Conservation (phyloP, 2,329 filamentous ascomycete species). For the Penicillium glabrum region DNA sequence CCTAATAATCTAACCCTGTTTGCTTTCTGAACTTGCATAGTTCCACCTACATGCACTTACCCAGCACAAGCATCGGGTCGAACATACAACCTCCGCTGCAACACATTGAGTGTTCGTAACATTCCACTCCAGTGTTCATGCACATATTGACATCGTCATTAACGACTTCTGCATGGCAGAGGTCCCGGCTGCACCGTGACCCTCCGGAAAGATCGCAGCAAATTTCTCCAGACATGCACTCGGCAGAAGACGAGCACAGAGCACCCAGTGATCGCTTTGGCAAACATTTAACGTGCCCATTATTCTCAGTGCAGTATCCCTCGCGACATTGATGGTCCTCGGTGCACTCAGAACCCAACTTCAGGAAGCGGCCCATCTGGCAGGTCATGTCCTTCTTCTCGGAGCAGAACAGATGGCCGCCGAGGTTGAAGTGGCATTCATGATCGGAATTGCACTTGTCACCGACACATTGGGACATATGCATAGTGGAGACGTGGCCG, state of each 20-base stretch:
- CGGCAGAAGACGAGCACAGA: not conserved
- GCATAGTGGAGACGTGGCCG: not conserved
- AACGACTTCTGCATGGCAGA: not conserved
- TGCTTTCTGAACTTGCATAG: not conserved
- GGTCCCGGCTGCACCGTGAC: not conserved
- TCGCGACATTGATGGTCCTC: not conserved
- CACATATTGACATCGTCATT: not conserved
- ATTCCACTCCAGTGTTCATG: not conserved
- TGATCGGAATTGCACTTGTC: not conserved
- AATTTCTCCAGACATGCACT: not conserved
- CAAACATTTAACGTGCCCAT: not conserved
- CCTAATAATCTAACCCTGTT: not conserved
- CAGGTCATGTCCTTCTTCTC: not conserved
- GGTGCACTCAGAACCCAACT: not conserved
- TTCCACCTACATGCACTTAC: not conserved
- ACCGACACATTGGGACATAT: not conserved
- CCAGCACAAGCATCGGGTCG: not conserved
- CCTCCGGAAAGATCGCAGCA: not conserved
- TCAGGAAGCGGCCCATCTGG: not conserved
- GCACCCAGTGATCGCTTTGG: not conserved
- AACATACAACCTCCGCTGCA: not conserved
- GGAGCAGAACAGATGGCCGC: not conserved
- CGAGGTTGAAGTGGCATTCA: not conserved
- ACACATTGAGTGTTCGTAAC: not conserved
- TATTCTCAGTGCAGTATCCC: not conserved